Evolutionary conservation across 768 basidiomycete species (phyloP), one percentile per base, ranked within the genome.

Genomic region (Nevesoporus exiguus): DNA sequence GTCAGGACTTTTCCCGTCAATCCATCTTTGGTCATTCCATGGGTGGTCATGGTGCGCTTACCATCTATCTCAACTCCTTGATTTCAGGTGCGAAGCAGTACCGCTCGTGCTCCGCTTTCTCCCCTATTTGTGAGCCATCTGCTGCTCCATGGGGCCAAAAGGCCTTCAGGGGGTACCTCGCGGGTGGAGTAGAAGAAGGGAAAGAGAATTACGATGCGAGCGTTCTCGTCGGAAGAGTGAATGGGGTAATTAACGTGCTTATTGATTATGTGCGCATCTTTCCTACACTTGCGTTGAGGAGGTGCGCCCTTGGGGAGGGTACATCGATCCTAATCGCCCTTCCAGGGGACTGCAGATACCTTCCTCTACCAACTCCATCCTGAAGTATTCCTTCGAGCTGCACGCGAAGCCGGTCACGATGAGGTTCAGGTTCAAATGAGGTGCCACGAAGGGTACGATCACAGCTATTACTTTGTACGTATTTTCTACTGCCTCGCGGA

Each of bases 21-120:
- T 93, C 93, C 21, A 86, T 98, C 63, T 89, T 93, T 65, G 97
- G 97, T 10, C 97, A 99, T 72, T 93, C 90, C 42, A 99, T 98
- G 97, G 93, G 91, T 53, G 97, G 97, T 2, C 94, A 97, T 66
- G 97, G 97, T 8, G 93, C 97, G 13, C 79, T 99, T 25, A 88
- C 89, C 15, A 73, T 98, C 36, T 98, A 98, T 72, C 85, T 98
- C 42, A 77, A 83, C 51, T 86, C 91, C 30, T 67, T 75, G 47
- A 52, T 71, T 27, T 57, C 72, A 27, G 76, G 80, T 53, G 74
- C 74, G 7, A 84, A 83, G 67, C 79, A 80, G 59, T 98, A 89
- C 73, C 82, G 83, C 49, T 96, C 93, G 19, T 90, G 82, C 7
- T 95, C 93, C 7, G 96, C 93, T 0, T 98, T 98, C 67, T 75